Conservation (phyloP, 768 basidiomycete species). For the Lyophyllum decastes region DNA sequence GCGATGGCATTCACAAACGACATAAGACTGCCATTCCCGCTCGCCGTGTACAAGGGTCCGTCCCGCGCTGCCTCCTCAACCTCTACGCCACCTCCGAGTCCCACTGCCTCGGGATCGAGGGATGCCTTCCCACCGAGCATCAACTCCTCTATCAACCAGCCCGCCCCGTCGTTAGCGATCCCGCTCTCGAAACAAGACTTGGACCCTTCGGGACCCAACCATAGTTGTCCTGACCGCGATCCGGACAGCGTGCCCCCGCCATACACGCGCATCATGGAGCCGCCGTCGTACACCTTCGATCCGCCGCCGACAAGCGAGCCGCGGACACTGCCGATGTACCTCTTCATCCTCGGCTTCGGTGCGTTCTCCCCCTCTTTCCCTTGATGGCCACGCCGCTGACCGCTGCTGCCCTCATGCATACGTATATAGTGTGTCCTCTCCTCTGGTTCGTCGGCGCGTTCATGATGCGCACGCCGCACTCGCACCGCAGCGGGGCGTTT, state of each 20-base stretch:
- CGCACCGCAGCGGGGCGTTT: conserved; percentile 1
- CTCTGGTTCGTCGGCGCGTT: conserved; percentile 17
- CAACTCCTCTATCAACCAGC: not conserved
- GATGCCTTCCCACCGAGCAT: not conserved
- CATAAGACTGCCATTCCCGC: not conserved
- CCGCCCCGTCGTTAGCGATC: not conserved
- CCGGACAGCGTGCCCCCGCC: not conserved
- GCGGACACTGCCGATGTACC: conserved; percentile 8
- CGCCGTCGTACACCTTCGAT: not conserved
- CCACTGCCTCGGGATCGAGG: not conserved
- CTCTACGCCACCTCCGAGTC: not conserved
- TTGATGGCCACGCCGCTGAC: not conserved
- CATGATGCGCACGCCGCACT: conserved; percentile 11
- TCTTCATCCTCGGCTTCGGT: conserved; percentile 18
- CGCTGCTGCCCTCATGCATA: too few relatives aligned
- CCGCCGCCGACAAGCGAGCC: not conserved
- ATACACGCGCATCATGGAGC: not conserved
- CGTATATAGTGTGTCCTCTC: conserved; percentile 17
- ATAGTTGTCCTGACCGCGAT: not conserved
- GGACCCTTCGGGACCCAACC: not conserved
- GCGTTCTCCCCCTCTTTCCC: not conserved
- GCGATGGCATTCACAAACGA: not conserved
- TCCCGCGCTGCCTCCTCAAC: not conserved
- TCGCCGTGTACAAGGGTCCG: not conserved
- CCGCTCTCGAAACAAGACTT: not conserved